Conservation (phyloP, 179 eudicot genomes). For the Silene vulgaris region DNA sequence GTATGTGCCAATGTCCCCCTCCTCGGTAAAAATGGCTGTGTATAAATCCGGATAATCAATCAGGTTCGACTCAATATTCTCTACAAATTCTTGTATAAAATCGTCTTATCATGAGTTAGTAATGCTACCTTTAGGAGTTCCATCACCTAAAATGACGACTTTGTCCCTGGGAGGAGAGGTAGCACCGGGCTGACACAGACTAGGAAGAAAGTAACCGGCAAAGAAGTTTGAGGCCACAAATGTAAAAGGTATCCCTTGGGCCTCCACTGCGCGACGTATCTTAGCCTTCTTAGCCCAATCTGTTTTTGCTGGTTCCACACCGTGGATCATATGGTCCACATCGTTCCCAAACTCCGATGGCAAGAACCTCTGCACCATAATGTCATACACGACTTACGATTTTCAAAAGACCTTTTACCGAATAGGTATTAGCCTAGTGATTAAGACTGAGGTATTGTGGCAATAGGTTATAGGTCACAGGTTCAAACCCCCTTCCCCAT, state of each 20-base stretch:
- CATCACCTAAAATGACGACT: conserved; percentile 55
- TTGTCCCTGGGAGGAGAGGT: conserved; percentile 60
- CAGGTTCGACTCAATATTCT: too few relatives aligned
- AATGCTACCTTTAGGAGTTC: conserved; percentile 60
- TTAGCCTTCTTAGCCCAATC: conserved; percentile 30
- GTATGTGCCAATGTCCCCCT: conserved; percentile 45
- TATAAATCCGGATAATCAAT: conserved; percentile 27
- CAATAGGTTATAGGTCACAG: conserved; percentile 19
- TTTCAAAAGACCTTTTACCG: conserved; percentile 32
- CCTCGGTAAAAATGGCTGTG: conserved; percentile 35
- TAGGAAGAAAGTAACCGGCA: conserved; percentile 48
- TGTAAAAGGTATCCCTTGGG: neutral
- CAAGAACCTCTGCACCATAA: conserved; percentile 25
- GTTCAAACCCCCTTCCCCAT: neutral
- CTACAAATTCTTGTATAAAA: too few relatives aligned
- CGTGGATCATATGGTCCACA: conserved; percentile 35
- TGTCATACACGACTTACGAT: neutral
- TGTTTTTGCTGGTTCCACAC: conserved; percentile 47
- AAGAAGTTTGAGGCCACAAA: conserved; percentile 40
- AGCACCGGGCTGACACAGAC: conserved; percentile 48
- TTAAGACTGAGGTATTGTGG: too few relatives aligned
- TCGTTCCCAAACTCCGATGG: conserved; percentile 36
- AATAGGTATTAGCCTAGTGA: conserved; percentile 42
- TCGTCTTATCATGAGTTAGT: neutral
- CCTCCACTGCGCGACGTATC: conserved; percentile 45